Evolutionary conservation across 345 rosid species (phyloP).

Genomic region (Passiflora organensis): DNA sequence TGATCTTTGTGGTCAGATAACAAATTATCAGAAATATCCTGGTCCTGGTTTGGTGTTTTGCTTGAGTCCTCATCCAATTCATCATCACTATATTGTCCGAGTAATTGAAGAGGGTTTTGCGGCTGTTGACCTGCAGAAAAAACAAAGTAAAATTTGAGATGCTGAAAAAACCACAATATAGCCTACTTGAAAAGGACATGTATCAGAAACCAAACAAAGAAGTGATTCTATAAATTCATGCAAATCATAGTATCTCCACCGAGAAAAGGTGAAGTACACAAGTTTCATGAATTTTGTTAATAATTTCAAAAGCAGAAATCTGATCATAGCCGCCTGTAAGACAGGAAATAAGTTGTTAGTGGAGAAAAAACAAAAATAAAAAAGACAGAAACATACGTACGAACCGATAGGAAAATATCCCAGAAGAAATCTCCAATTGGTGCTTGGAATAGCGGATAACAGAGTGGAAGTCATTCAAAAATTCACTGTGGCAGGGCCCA

Average conservation of each 20-base stretch:
- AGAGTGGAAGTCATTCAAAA: conserved; percentile 60
- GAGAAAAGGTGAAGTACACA: not conserved
- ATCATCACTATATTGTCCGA: conserved; percentile 92
- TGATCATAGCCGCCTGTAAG: conserved; percentile 58
- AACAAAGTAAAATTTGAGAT: conserved; percentile 34
- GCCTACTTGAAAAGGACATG: conserved; percentile 8
- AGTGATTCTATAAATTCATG: conserved; percentile 13
- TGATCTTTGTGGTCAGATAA: conserved; percentile 30
- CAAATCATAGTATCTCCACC: conserved; percentile 13
- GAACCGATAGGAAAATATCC: conserved; percentile 66
- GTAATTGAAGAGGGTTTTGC: conserved; percentile 76
- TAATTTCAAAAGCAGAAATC: conserved; percentile 16
- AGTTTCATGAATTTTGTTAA: conserved; percentile 20
- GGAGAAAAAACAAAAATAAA: conserved; percentile 42
- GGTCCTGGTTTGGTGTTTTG: conserved; percentile 19
- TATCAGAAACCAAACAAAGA: conserved; percentile 20
- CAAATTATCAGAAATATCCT: conserved; percentile 29
- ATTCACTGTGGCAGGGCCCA: conserved; percentile 57
- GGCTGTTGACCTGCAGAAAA: conserved; percentile 64
- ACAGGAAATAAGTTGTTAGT: conserved; percentile 57
- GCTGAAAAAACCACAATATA: conserved; percentile 19
- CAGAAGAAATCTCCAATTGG: conserved; percentile 70
- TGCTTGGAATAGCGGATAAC: conserved; percentile 56
- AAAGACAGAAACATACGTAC: conserved; percentile 97
- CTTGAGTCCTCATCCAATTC: conserved; percentile 57